Conservation (phyloP, 1,284 basidiomycete species). For the Austroboletus novae-zelandiae region DNA sequence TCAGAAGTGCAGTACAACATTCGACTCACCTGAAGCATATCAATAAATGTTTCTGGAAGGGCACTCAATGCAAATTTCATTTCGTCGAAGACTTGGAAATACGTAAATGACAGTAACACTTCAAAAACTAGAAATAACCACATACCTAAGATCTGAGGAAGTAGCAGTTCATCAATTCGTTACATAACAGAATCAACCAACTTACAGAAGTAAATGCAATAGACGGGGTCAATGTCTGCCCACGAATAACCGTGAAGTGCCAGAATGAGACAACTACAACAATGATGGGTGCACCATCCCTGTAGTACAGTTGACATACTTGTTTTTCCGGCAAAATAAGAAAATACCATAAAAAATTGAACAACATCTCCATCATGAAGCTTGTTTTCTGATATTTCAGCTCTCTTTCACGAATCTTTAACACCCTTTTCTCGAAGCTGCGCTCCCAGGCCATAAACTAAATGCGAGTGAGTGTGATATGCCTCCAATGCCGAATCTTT, state of each 20-base stretch:
- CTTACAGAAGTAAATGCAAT: slow-evolving; percentile 70
- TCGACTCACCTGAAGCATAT: slow-evolving; percentile 67
- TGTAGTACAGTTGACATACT: slow-evolving; percentile 25
- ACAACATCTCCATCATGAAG: slow-evolving; percentile 80
- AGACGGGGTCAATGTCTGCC: slow-evolving; percentile 73
- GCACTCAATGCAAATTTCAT: slow-evolving; percentile 83
- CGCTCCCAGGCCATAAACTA: slow-evolving; percentile 96
- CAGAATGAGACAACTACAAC: slow-evolving; percentile 79
- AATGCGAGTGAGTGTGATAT: slow-evolving; percentile 8
- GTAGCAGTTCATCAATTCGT: not conserved
- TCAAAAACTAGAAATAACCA: not conserved
- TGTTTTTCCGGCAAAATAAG: slow-evolving; percentile 1
- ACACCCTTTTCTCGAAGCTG: slow-evolving; percentile 77
- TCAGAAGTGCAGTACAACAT: not conserved
- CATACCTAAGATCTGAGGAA: slow-evolving; percentile 48
- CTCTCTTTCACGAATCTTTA: slow-evolving; percentile 76
- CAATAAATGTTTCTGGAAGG: slow-evolving; percentile 88
- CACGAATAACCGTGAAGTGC: slow-evolving; percentile 76
- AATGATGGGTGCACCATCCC: slow-evolving; percentile 72
- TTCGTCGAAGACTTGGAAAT: slow-evolving; percentile 72
- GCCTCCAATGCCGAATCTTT: not conserved
- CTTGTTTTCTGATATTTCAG: slow-evolving; percentile 82
- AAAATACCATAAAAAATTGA: slow-evolving; percentile 75
- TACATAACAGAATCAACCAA: slow-evolving; percentile 5
- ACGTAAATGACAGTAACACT: slow-evolving; percentile 3